Evolutionary conservation across 2,329 filamentous ascomycete genomes (phyloP).

Genomic region (Penicillium brevicompactum): DNA sequence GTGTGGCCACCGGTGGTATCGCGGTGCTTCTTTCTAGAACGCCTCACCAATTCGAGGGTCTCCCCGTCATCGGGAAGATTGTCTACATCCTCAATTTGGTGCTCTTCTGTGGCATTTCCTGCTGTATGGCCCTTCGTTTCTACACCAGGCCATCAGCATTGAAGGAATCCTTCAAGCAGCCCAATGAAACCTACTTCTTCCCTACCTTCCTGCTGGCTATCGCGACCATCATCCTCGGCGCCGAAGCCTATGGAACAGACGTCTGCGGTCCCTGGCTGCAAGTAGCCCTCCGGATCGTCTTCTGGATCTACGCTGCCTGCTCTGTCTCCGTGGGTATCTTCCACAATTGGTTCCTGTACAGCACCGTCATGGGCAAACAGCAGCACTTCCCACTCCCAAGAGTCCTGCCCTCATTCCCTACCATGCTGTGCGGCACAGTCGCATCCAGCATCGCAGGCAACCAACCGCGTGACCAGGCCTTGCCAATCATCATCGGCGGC

Average conservation of each 20-base stretch:
- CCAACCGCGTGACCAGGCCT: conserved; percentile 34
- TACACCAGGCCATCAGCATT: conserved; percentile 55
- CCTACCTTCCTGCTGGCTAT: conserved; percentile 65
- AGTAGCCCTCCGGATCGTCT: conserved; percentile 60
- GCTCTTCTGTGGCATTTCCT: conserved; percentile 60
- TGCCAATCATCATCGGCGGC: conserved; percentile 48
- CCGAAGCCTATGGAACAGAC: conserved; percentile 64
- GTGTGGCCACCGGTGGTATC: conserved; percentile 73
- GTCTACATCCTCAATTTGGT: conserved; percentile 67
- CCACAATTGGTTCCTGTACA: conserved; percentile 2
- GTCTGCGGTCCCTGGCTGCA: conserved; percentile 57
- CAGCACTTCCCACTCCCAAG: not conserved
- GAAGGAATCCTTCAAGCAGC: conserved; percentile 57
- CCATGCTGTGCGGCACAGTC: conserved; percentile 43
- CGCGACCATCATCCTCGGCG: conserved; percentile 66
- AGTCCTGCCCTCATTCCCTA: conserved; percentile 12
- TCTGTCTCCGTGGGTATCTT: conserved; percentile 11
- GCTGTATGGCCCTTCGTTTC: conserved; percentile 21
- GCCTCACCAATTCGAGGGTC: conserved; percentile 64
- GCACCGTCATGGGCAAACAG: not conserved
- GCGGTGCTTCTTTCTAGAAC: conserved; percentile 59
- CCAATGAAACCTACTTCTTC: conserved; percentile 68
- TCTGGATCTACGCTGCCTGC: conserved; percentile 67
- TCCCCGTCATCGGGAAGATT: conserved; percentile 63
- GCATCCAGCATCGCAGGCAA: conserved; percentile 34